Conservation (phyloP, 1,139 yeast species). For the Saccharomycopsis crataegensis region DNA sequence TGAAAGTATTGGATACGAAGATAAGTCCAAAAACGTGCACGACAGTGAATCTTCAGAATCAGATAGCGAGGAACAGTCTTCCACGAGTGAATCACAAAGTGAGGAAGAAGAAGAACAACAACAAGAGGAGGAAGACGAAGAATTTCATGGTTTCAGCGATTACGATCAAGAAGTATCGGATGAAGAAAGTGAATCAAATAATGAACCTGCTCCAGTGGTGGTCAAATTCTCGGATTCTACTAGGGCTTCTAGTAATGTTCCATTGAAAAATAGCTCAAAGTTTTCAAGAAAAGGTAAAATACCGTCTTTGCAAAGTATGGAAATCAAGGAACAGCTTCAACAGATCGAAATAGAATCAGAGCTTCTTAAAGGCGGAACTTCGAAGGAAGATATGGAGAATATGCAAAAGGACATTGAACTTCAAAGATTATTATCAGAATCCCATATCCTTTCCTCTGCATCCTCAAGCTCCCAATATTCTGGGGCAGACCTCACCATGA, state of each 20-base stretch:
- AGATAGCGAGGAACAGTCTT: slow-evolving; percentile 22
- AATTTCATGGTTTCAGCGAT: slow-evolving; percentile 20
- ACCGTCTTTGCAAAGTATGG: slow-evolving; percentile 20
- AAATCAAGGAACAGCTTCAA: slow-evolving; percentile 17
- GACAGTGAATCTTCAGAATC: slow-evolving; percentile 18
- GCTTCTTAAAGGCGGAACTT: slow-evolving; percentile 26
- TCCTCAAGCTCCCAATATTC: slow-evolving; percentile 35
- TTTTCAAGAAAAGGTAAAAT: slow-evolving; percentile 29
- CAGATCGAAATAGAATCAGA: slow-evolving; percentile 16
- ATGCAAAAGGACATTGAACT: slow-evolving; percentile 75
- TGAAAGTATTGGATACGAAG: slow-evolving; percentile 53
- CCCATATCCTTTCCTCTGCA: slow-evolving; percentile 67
- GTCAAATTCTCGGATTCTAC: slow-evolving; percentile 10
- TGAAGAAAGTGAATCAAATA: slow-evolving; percentile 22
- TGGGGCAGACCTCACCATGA: slow-evolving; percentile 72
- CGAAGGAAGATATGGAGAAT: slow-evolving; percentile 37
- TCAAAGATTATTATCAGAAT: slow-evolving; percentile 75
- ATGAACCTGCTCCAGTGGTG: slow-evolving; percentile 20
- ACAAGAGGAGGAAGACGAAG: slow-evolving; percentile 23
- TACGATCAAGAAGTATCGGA: slow-evolving; percentile 23
- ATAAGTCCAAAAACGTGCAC: slow-evolving; percentile 33
- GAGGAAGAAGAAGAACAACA: slow-evolving; percentile 24
- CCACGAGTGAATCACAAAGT: slow-evolving; percentile 10
- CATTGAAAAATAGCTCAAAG: not conserved
- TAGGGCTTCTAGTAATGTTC: not conserved